Evolutionary conservation across 305 asterid species (phyloP).

Genomic region (Fraxinus floribunda): DNA sequence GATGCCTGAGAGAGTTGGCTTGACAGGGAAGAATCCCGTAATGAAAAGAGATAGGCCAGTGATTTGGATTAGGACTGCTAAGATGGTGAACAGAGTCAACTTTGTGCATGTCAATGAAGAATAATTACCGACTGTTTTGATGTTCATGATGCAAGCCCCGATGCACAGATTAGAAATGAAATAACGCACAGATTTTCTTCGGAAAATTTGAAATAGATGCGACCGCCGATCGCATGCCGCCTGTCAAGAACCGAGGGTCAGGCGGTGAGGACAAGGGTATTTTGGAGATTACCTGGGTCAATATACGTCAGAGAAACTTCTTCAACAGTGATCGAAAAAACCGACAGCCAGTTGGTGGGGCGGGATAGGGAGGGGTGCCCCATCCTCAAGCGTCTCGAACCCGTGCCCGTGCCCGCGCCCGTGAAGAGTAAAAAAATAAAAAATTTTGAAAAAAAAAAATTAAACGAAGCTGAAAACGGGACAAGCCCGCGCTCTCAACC

Average conservation of each 20-base stretch:
- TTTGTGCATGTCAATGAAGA: slow-evolving; percentile 54
- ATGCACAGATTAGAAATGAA: background rate
- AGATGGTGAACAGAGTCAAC: slow-evolving; percentile 44
- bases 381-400: no score
- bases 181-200: background rate
- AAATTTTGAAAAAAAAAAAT: no score
- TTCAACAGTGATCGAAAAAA: no score
- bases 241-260: background rate
- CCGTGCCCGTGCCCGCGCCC: no score
- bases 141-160: background rate
- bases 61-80: slow-evolving; percentile 60
- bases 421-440: no score
- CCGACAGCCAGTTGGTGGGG: no score
- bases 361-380: no score
- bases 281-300: background rate
- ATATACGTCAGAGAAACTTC: background rate
- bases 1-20: slow-evolving; percentile 73
- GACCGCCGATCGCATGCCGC: background rate
- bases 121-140: slow-evolving; percentile 14
- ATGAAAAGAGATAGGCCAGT: slow-evolving; percentile 68
- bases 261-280: background rate
- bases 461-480: no score
- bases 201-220: background rate
- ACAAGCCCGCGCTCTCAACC: no score
- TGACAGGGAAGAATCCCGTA: slow-evolving; percentile 76